Evolutionary conservation across 805 yeast genomes (phyloP), one percentile per base, ranked within the genome.

Genomic region (Candida koratica): DNA sequence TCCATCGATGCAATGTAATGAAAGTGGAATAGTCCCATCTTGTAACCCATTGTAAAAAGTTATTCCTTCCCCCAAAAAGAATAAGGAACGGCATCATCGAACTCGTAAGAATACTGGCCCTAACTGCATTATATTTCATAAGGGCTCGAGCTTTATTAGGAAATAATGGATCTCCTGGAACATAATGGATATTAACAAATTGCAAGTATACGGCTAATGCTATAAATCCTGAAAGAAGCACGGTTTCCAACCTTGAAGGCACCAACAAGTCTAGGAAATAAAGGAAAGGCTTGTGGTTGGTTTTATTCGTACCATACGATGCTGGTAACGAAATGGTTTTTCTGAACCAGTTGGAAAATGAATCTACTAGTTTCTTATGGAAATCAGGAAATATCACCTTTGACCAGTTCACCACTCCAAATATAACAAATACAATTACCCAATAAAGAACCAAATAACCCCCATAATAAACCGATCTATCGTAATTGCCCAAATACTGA

Each of bases 391-490:
- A 35, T 4, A 52, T 25, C 4, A 55, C 16, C 37, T 59, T 62
- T 28, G 58, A 30, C 69, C 69, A 64, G 41, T 65, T 61, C 1
- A 52, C 50, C 1, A 53, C 17, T 4, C 60, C 50, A 2, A 55
- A 62, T 2, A 53, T 10, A 0, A 38, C 17, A 20, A 60, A 52
- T 2, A 61, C 55, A 0, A 44, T 39, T 3, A 46, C 38, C 72
- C 72, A 67, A 40, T 52, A 67, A 3, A 47, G 17, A 1, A 55
- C 49, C 27, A 64, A 30, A 30, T 47, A 48, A 18, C 50, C 53
- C 13, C 70, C 81, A 48, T 69, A 55, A 40, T 56, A 62, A 18
- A 73, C 61, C 3, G 79, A 71, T 15, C 57, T 56, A 36, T 63
- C 65, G 38, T 61, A 64, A 48, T 64, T 66, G 7, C 70, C 70